Conservation (phyloP, 2,329 filamentous ascomycete species). For the Hymenoscyphus infarciens region DNA sequence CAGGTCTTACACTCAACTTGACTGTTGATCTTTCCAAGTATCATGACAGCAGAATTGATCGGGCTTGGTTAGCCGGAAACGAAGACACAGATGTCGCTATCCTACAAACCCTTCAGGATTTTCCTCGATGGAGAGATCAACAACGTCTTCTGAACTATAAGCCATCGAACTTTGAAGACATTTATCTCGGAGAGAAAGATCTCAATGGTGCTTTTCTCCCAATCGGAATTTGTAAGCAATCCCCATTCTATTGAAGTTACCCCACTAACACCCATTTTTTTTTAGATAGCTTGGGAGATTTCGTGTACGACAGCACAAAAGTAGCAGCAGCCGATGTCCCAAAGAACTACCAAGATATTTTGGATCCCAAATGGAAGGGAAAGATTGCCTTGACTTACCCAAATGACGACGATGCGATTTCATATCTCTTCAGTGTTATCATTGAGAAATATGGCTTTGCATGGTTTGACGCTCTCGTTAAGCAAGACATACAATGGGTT, state of each 20-base stretch:
- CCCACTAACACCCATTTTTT: not conserved
- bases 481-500: not conserved
- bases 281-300: not conserved
- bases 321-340: not conserved
- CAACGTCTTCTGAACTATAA: not conserved
- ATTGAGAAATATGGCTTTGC: not conserved
- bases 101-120: not conserved
- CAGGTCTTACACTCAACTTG: not conserved
- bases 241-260: not conserved
- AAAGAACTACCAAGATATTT: not conserved
- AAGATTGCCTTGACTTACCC: not conserved
- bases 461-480: not conserved
- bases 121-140: not conserved
- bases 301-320: not conserved
- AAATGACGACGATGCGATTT: not conserved
- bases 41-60: not conserved
- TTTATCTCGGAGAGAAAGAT: not conserved
- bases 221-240: not conserved
- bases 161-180: not conserved
- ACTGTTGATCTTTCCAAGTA: not conserved
- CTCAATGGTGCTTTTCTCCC: not conserved
- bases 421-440: not conserved
- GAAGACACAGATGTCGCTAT: not conserved
- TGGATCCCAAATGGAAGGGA: not conserved
- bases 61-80: not conserved